Evolutionary conservation across 148 eudicot genomes (phyloP).

Genomic region (Cornus florida): DNA sequence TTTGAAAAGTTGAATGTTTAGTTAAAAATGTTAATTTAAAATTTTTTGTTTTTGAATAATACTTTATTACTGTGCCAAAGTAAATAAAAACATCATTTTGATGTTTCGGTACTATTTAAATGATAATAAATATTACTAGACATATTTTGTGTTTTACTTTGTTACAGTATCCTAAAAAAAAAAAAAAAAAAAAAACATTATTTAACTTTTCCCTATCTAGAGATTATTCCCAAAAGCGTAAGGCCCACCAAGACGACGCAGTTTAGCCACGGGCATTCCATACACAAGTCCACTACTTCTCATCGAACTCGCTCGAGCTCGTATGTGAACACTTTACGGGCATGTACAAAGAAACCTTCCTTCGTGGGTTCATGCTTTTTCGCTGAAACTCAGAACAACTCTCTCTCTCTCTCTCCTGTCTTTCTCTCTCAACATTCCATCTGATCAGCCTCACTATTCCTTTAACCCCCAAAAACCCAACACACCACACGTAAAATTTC

Average conservation of each 20-base stretch:
- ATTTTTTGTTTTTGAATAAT: too few relatives aligned
- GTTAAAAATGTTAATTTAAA: too few relatives aligned
- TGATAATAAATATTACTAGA: too few relatives aligned
- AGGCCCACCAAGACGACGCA: not conserved
- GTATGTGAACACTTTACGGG: not conserved
- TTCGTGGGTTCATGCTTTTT: not conserved
- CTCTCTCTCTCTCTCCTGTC: not conserved
- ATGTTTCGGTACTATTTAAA: too few relatives aligned
- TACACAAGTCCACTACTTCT: not conserved
- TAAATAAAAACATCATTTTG: too few relatives aligned
- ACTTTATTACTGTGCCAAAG: too few relatives aligned
- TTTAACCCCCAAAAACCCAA: not conserved
- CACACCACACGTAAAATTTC: constrained; percentile 8
- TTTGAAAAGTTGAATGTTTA: too few relatives aligned
- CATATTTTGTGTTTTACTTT: too few relatives aligned
- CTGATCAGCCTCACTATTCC: not conserved
- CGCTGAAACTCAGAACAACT: not conserved
- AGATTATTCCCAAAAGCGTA: too few relatives aligned
- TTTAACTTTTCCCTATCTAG: too few relatives aligned
- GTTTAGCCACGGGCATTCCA: not conserved
- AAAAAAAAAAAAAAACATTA: too few relatives aligned
- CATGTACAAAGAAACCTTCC: not conserved
- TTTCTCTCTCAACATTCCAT: not conserved
- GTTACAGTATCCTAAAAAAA: too few relatives aligned
- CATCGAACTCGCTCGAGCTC: not conserved